Evolutionary conservation across 2,329 filamentous ascomycete species (phyloP), one percentile per base, ranked within the genome.

Genomic region (Ophiostoma quercus): DNA sequence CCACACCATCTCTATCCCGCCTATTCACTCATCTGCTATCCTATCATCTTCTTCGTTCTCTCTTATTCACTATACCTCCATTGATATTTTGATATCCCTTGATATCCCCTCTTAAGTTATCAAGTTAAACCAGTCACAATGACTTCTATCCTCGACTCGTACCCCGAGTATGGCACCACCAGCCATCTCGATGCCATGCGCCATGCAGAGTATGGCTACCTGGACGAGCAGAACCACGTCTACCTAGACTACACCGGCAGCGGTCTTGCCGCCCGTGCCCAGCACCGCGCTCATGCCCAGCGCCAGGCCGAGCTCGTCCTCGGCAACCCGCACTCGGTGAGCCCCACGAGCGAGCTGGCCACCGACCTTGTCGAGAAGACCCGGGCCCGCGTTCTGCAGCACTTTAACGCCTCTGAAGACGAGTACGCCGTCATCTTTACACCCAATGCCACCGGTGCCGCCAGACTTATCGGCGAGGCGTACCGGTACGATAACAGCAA

Each of bases 221-320:
- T 81, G 22, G 79, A 80, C 72, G 74, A 77, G 39, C 76, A 80
- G 43, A 69, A 75, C 57, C 80, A 81, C 54, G 73, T 79, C 2
- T 82, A 82, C 67, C 75, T 82, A 3, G 80, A 82, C 75, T 82
- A 81, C 72, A 79, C 79, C 0, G 80, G 80, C 14, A 74, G 79
- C 0, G 77, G 79, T 0, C 77, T 81, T 2, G 76, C 78, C 0
- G 76, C 79, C 2, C 74, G 73, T 1, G 68, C 75, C 1, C 80
- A 82, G 72, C 71, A 77, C 66, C 71, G 69, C 2, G 76, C 77
- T 0, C 79, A 80, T 68, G 72, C 75, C 8, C 70, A 72, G 25
- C 78, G 79, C 0, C 73, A 80, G 3, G 68, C 73, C 9, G 66
- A 67, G n/a, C 73, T 72, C 2, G 71, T 79, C 25, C 79, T 77